Percentiles rank a stretch among this genome's conserved stretches.
Conservation (phyloP, 1,139 yeast species). For the Pichia sp. region DNA sequence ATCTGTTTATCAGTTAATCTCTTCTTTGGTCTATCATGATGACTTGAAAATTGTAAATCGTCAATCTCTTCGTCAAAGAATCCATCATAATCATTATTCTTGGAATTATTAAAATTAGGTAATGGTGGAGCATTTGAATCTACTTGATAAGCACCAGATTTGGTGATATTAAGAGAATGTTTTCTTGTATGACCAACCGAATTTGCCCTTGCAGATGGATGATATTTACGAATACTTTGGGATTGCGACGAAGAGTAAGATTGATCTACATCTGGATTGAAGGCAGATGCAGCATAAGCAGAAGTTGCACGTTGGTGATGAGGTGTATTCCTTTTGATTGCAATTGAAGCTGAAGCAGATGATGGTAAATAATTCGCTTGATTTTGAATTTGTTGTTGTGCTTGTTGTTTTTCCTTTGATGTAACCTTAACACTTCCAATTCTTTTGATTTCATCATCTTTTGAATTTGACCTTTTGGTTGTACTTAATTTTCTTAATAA, state of each 20-base stretch:
- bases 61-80: slow-evolving; percentile 60
- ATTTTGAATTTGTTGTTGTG: slow-evolving; percentile 15
- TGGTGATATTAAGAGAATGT: slow-evolving; percentile 41
- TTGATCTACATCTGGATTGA: slow-evolving; percentile 13
- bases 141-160: slow-evolving; percentile 28
- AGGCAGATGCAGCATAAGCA: slow-evolving; percentile 27
- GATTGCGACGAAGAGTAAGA: not conserved
- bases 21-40: slow-evolving; percentile 21
- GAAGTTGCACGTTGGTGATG: slow-evolving; percentile 31
- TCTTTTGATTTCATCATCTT: slow-evolving; percentile 43
- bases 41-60: slow-evolving; percentile 22
- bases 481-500: slow-evolving; percentile 30
- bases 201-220: slow-evolving; percentile 86
- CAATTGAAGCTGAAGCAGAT: not conserved
- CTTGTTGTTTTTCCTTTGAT: slow-evolving; percentile 41
- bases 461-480: slow-evolving; percentile 18
- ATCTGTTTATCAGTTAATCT: slow-evolving; percentile 56
- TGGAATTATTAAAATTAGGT: slow-evolving; percentile 33
- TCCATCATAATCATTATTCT: slow-evolving; percentile 33
- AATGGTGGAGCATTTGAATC: slow-evolving; percentile 40
- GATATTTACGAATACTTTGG: slow-evolving; percentile 36
- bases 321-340: slow-evolving; percentile 21
- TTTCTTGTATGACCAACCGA: slow-evolving; percentile 77
- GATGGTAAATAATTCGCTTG: not conserved
- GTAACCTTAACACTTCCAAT: slow-evolving; percentile 59